Evolutionary conservation across 108 stramenopile genomes (phyloP).

Genomic region (Cyclotella sp.): DNA sequence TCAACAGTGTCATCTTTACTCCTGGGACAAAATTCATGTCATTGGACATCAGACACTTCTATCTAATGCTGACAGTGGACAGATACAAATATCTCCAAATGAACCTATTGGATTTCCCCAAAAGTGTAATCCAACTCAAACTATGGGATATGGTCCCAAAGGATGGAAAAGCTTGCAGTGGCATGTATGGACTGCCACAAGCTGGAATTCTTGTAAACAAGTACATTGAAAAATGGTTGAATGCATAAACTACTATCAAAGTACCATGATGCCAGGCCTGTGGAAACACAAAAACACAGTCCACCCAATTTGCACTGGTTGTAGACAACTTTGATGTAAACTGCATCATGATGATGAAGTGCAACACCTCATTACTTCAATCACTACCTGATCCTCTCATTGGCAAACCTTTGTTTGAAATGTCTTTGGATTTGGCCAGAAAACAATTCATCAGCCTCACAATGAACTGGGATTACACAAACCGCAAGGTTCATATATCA

Average conservation of each 20-base stretch:
- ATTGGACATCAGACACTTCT: conserved; percentile 51
- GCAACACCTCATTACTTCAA: too few relatives aligned
- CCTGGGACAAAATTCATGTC: conserved; percentile 41
- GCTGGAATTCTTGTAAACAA: conserved; percentile 4
- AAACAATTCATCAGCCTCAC: too few relatives aligned
- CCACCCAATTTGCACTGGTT: not conserved
- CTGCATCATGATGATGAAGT: too few relatives aligned
- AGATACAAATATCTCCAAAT: conserved; percentile 41
- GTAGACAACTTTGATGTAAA: conserved; percentile 4
- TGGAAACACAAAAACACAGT: not conserved
- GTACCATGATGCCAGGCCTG: not conserved
- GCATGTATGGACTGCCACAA: conserved; percentile 56
- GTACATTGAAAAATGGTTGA: not conserved
- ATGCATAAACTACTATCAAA: not conserved
- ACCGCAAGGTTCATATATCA: too few relatives aligned
- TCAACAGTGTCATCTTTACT: too few relatives aligned
- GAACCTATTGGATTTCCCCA: conserved; percentile 21
- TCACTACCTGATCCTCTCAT: not conserved
- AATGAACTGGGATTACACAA: too few relatives aligned
- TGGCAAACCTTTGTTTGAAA: not conserved
- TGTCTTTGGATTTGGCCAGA: not conserved
- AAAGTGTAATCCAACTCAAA: conserved; percentile 34
- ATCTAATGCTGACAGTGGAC: conserved; percentile 38
- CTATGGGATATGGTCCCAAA: conserved; percentile 14
- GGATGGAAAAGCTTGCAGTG: conserved; percentile 15